Base-by-base conservation (phyloP, 129 eudicot genomes). In the Rutidosis leptorrhynchoides region DNA sequence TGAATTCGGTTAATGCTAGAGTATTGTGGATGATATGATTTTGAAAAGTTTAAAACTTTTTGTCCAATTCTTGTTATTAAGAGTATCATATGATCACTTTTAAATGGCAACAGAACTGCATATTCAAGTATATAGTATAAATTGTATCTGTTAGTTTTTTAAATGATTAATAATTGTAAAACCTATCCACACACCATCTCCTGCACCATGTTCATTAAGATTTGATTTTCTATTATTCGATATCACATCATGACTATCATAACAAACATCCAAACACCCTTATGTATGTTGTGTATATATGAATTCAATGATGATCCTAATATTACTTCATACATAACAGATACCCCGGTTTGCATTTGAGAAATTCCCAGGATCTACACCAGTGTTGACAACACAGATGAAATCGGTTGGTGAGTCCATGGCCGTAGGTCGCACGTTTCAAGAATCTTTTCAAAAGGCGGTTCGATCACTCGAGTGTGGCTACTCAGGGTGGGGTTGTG, bases 361-460 rank as follows among this genome's bases (percentile, higher is more conserved):
- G 90, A 93, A 93, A 68, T 93, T 93, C 73, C 96, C 95, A 15
- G 96, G 96, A 21, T 93, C 99, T 7, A 76, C 84, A 78, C 84
- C 99, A 1, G 27, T 86, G 10, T 63, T 88, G 66, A 93, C 99
- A 19, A 93, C 99, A 37, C 99, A 93, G 77, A 93, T 93, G 99
- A 93, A 93, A 66, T 93, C 99, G 46, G 99, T 89, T 67, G 95
- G 96, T 60, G 96, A 93, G 71, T 85, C 99, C 20, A 93, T 93
- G 99, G 99, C 96, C 3, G 84, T 93, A 28, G 99, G 99, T 12
- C 85, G 99, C 17, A 93, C 99, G 17, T 93, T 93, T 68, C 99
- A 93, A 81, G 99, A 93, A 66, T 93, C 99, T 33, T 93, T 93
- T 37, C 96, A 93, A 46, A 93, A 93, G 70, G 99, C 96, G 1